Evolutionary conservation across 441 rosid species (phyloP).

Genomic region (Pelargonium australe): DNA sequence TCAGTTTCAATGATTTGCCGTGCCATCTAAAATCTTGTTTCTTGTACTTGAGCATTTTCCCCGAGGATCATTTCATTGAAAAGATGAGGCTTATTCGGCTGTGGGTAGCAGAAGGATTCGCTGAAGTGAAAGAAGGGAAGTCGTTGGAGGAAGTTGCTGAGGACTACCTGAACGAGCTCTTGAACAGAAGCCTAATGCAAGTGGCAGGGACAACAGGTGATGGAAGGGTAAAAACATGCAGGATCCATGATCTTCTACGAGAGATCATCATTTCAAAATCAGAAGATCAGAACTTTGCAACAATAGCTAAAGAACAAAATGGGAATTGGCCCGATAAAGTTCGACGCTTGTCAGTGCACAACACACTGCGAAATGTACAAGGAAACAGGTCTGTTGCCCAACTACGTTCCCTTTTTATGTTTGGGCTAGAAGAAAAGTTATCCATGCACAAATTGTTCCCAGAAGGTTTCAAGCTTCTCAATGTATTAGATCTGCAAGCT

Average conservation of each 20-base stretch:
- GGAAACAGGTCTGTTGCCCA: conserved; percentile 19
- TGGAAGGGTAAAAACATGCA: conserved; percentile 30
- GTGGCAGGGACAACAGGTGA: conserved; percentile 23
- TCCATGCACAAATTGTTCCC: conserved; percentile 11
- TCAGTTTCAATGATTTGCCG: conserved; percentile 31
- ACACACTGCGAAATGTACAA: conserved; percentile 15
- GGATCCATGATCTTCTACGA: conserved; percentile 28
- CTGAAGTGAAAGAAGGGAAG: conserved; percentile 20
- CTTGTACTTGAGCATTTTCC: conserved; percentile 28
- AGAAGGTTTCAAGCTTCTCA: conserved; percentile 22
- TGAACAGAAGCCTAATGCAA: conserved; percentile 29
- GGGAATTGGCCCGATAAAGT: conserved; percentile 28
- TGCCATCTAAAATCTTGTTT: conserved; percentile 24
- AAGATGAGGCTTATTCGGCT: conserved; percentile 16
- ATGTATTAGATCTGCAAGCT: conserved; percentile 30
- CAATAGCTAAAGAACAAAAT: conserved; percentile 27
- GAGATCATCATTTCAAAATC: conserved; percentile 27
- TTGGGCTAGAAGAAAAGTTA: conserved; percentile 19
- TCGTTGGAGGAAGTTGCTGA: conserved; percentile 33
- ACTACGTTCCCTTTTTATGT: conserved; percentile 39
- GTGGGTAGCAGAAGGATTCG: conserved; percentile 32
- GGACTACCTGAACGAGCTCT: conserved; percentile 23
- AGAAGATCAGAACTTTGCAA: conserved; percentile 24
- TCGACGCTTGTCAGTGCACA: conserved; percentile 36
- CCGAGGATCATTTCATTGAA: conserved; percentile 17